phyloP scores from a whole-genome alignment of 2,329 filamentous ascomycete genomes.

The Colletotrichum cordylinicola region DNA sequence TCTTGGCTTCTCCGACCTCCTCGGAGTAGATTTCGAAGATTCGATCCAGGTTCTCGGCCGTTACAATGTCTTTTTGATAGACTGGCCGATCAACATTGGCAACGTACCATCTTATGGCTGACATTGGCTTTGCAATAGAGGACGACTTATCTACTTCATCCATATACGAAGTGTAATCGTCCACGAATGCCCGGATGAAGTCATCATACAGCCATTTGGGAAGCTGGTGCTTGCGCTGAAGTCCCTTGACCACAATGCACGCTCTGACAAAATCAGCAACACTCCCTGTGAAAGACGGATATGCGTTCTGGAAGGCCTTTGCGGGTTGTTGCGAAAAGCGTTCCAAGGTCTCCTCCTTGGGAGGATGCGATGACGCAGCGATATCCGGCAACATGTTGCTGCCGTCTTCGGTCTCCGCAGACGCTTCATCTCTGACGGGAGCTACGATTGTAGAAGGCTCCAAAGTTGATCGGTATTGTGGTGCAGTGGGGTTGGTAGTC shows the following conservation, averaged over 20 bases:
- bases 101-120: slow-evolving; percentile 49
- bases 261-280: slow-evolving; percentile 49
- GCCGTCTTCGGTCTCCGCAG: background rate
- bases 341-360: background rate
- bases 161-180: slow-evolving; percentile 48
- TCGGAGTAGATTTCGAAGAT: slow-evolving; percentile 39
- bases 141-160: slow-evolving; percentile 23
- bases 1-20: slow-evolving; percentile 20
- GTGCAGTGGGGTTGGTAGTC: background rate
- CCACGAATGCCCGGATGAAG: slow-evolving; percentile 51
- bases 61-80: slow-evolving; percentile 35
- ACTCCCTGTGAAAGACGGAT: slow-evolving; percentile 48
- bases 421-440: background rate
- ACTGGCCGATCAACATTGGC: slow-evolving; percentile 24
- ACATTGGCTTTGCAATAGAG: slow-evolving; percentile 31
- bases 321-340: slow-evolving; percentile 33
- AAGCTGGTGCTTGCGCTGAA: slow-evolving; percentile 38
- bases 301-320: slow-evolving; percentile 43
- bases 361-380: background rate
- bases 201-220: slow-evolving; percentile 57
- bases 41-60: slow-evolving; percentile 36
- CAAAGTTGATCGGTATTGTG: background rate
- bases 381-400: background rate
- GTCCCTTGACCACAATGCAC: slow-evolving; percentile 46
- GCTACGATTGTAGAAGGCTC: background rate